These are phyloP conservation scores for Rhizopogon salebrosus DNA, from an alignment of 768 basidiomycete species.

Conservation along the genomic window DNA sequence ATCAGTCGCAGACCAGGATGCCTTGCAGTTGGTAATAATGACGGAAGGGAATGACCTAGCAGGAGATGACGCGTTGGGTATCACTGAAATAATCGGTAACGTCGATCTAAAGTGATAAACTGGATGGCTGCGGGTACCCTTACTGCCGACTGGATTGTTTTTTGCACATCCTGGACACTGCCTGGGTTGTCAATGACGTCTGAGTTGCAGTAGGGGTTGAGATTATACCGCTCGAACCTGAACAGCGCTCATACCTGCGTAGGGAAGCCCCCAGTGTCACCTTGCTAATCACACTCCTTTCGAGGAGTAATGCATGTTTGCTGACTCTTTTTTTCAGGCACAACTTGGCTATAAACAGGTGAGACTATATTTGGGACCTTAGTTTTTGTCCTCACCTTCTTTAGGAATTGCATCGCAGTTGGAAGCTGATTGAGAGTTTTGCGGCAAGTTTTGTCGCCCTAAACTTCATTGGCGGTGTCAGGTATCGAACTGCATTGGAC, in stretches of 20 bases:
- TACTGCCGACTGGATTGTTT: constrained; percentile 27
- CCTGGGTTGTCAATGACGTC: constrained; percentile 9
- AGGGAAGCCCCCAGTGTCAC: constrained; percentile 87
- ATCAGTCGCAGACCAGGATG: constrained; percentile 37
- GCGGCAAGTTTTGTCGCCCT: constrained; percentile 85
- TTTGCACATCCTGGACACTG: constrained; percentile 15
- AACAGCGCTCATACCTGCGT: constrained; percentile 97
- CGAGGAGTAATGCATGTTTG: constrained; percentile 33
- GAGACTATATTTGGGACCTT: constrained; percentile 2
- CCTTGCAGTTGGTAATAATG: constrained; percentile 53
- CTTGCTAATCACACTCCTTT: constrained; percentile 35
- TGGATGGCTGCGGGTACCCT: constrained; percentile 91
- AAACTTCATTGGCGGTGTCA: constrained; percentile 85
- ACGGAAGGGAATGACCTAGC: constrained; percentile 25
- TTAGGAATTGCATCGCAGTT: constrained; percentile 82
- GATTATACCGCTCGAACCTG: constrained; percentile 98
- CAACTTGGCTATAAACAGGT: constrained; percentile 81
- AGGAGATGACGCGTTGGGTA: constrained; percentile 23
- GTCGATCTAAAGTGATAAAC: constrained; percentile 59
- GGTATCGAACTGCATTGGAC: constrained; percentile 36
- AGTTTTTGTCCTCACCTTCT: constrained; percentile 1
- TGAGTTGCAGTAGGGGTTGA: constrained; percentile 63
- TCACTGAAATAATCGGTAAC: constrained; percentile 58
- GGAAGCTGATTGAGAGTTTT: constrained; percentile 81
- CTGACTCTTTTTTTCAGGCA: constrained; percentile 57